Base-by-base conservation (phyloP, 148 eudicot species). In the Chenopodium album region DNA sequence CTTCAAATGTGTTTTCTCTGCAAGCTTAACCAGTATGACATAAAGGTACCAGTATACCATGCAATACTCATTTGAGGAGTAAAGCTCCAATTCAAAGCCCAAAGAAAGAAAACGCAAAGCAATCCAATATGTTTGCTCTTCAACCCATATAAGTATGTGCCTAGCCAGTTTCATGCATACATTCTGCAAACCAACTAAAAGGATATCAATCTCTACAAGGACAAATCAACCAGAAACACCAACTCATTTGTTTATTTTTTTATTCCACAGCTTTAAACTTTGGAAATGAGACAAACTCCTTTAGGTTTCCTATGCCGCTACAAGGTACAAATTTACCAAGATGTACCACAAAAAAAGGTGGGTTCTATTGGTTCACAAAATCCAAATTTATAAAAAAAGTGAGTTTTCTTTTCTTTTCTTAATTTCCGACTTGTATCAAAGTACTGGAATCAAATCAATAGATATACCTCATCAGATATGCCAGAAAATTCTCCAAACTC, bases 11-110 rank as follows among this genome's bases (percentile, higher is more conserved):
- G 92, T 89, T 87, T 91, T 96, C 89, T 96, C 99, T 5, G 94
- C 97, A 83, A 94, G 98, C 89, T 92, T 96, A 87, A 94, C 86
- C 83, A 88, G 83, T 78, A 92, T 86, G 76, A 92, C 90, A 84
- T 92, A 94, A 32, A 91, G 86, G 88, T 96, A 94, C 99, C 99
- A 96, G 87, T 96, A 94, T 20, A 94, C 99, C 99, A 96, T 96
- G 93, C 99, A 96, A 82, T 91, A 96, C 84, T 96, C 99, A 77
- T 82, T 67, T 46, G 93, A 86, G 34, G 98, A 92, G 83, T 96
- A 94, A 47, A 96, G 88, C 80, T 96, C 98, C 82, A 94, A 83
- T 69, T 96, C 97, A 81, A 96, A 96, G 37, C 99, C 99, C 91
- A 96, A 84, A 76, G 85, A 84, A 54, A 96, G 94, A 80, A 94